Evolutionary conservation across 257 asterid genomes (phyloP).

Genomic region (Ocimum tenuiflorum): DNA sequence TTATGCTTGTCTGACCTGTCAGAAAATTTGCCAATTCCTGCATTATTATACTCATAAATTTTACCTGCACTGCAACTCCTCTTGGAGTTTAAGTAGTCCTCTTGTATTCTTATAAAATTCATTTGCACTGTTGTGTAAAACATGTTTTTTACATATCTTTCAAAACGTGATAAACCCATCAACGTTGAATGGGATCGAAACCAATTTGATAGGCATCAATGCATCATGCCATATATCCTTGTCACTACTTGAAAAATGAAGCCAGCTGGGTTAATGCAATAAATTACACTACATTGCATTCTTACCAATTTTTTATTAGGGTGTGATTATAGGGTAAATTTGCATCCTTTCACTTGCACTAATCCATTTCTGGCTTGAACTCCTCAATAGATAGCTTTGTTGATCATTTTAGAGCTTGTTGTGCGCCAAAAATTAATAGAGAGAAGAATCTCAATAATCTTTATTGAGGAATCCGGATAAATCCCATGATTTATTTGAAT

Average conservation of each 20-base stretch:
- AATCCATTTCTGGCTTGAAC: background rate
- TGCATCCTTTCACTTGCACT: background rate
- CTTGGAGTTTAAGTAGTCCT: background rate
- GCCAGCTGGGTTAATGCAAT: background rate
- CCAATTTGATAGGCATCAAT: background rate
- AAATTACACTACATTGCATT: background rate
- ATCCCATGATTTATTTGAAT: background rate
- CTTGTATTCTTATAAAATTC: background rate
- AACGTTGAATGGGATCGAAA: background rate
- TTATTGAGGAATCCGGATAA: background rate
- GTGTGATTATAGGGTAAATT: background rate
- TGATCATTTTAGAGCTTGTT: background rate
- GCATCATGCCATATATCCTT: background rate
- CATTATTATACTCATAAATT: background rate
- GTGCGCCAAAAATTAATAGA: background rate
- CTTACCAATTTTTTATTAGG: background rate
- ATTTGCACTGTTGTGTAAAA: background rate
- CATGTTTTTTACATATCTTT: background rate
- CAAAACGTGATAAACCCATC: background rate
- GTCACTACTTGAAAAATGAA: background rate
- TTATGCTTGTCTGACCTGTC: background rate
- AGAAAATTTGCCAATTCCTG: background rate
- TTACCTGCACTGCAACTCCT: background rate
- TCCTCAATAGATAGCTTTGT: background rate
- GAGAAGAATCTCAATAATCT: background rate